These are phyloP conservation scores for Colletotrichum sp. DNA, from an alignment of 2,329 filamentous ascomycete species.

Conservation along the genomic window DNA sequence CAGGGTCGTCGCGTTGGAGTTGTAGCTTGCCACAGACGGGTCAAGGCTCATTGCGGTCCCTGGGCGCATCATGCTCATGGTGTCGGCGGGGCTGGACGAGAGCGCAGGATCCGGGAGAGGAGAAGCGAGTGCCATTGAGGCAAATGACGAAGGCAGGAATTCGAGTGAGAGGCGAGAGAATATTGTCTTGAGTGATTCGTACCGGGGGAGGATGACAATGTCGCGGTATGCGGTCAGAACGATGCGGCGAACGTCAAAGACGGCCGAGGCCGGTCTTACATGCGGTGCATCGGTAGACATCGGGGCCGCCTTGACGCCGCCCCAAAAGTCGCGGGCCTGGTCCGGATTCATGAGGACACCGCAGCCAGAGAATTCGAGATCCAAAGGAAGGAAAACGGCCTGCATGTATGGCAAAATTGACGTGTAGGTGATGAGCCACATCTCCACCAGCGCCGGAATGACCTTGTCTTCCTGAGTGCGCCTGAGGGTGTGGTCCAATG, in stretches of 20 bases:
- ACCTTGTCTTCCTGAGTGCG: conserved; percentile 83
- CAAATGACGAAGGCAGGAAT: conserved; percentile 64
- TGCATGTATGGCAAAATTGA: conserved; percentile 92
- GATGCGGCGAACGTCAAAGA: conserved; percentile 86
- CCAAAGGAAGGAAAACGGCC: conserved; percentile 90
- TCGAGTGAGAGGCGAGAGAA: conserved; percentile 91
- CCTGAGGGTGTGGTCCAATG: conserved; percentile 82
- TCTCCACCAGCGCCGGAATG: conserved; percentile 88
- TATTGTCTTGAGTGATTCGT: conserved; percentile 86
- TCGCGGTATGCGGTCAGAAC: conserved; percentile 90
- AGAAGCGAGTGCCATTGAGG: conserved; percentile 57
- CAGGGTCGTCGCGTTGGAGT: conserved; percentile 79
- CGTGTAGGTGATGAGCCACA: conserved; percentile 94
- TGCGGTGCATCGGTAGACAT: conserved; percentile 39
- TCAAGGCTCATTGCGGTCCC: conserved; percentile 80
- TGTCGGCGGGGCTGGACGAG: conserved; percentile 52
- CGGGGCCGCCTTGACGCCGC: conserved; percentile 59
- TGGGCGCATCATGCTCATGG: conserved; percentile 57
- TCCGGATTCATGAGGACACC: conserved; percentile 79
- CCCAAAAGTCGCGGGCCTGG: conserved; percentile 91
- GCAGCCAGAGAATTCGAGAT: conserved; percentile 88
- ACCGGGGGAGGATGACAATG: conserved; percentile 84
- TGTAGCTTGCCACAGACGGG: conserved; percentile 78
- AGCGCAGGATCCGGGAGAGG: conserved; percentile 54
- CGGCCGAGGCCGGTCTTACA: conserved; percentile 53